Evolutionary conservation across 148 eudicot species (phyloP).

Genomic region (Dianthus caryophyllus): DNA sequence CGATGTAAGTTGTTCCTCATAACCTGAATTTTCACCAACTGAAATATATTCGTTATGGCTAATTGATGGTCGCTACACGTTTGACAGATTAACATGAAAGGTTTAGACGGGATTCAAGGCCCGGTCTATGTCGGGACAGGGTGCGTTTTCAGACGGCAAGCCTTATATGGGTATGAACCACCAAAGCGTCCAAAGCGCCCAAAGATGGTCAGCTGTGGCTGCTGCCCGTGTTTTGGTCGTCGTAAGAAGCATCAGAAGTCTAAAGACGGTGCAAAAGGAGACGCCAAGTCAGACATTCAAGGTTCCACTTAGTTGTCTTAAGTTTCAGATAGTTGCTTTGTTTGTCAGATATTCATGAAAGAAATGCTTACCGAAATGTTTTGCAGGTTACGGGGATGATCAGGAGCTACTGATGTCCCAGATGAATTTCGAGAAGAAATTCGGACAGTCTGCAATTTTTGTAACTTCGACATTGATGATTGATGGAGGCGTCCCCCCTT

Average conservation of each 20-base stretch:
- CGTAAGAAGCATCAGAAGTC: constrained; percentile 62
- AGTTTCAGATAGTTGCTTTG: constrained; percentile 1
- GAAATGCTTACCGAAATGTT: not conserved
- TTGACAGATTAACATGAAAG: constrained; percentile 95
- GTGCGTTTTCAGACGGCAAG: constrained; percentile 95
- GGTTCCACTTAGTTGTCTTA: constrained; percentile 37
- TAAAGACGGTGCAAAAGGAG: constrained; percentile 55
- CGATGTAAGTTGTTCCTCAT: constrained; percentile 63
- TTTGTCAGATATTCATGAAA: constrained; percentile 11
- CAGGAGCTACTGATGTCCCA: constrained; percentile 76
- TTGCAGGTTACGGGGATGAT: constrained; percentile 62
- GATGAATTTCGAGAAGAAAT: constrained; percentile 95
- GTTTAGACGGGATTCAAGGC: constrained; percentile 95
- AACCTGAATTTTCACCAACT: constrained; percentile 8
- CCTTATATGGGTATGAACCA: constrained; percentile 91
- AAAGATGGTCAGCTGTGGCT: constrained; percentile 93
- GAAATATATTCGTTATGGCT: not conserved
- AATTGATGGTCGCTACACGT: constrained; percentile 1
- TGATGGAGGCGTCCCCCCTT: constrained; percentile 98
- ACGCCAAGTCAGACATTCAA: constrained; percentile 41
- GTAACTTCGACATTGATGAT: constrained; percentile 93
- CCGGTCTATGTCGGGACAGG: constrained; percentile 98
- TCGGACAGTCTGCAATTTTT: constrained; percentile 88
- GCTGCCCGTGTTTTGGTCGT: constrained; percentile 98
- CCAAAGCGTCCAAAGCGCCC: constrained; percentile 95